Conservation (phyloP, 106 monocot genomes). For the Cymbidium sinense region DNA sequence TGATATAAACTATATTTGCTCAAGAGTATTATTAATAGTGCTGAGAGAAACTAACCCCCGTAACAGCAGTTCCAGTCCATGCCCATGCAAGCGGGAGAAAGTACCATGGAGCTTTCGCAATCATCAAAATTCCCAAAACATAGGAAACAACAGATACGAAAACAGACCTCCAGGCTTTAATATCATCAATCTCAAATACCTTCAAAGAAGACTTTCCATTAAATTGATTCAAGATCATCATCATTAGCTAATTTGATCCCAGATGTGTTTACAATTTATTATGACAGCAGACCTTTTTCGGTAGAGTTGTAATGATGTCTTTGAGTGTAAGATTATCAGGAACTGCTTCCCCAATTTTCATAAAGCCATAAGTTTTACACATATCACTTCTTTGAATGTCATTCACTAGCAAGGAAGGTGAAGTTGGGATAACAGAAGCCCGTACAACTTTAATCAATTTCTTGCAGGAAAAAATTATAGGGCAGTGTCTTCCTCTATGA, state of each 20-base stretch:
- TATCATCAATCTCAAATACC: constrained; percentile 95
- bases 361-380: constrained; percentile 85
- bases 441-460: constrained; percentile 20
- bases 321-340: constrained; percentile 72
- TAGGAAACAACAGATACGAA: constrained; percentile 79
- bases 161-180: constrained; percentile 90
- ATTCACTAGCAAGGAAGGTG: constrained; percentile 35
- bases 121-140: constrained; percentile 63
- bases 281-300: constrained; percentile 56
- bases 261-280: background rate
- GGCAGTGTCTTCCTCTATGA: constrained; percentile 8
- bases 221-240: background rate
- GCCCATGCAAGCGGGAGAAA: constrained; percentile 93
- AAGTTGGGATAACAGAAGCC: constrained; percentile 37
- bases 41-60: constrained; percentile 59
- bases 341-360: constrained; percentile 76
- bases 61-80: constrained; percentile 92
- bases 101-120: constrained; percentile 82
- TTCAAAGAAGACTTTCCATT: constrained; percentile 23
- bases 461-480: constrained; percentile 11
- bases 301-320: constrained; percentile 73
- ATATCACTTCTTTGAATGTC: constrained; percentile 45
- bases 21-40: background rate
- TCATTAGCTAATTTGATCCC: no score
- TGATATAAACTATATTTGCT: background rate